Conservation (phyloP, 2,329 filamentous ascomycete species). For the Neonectria magnoliae region DNA sequence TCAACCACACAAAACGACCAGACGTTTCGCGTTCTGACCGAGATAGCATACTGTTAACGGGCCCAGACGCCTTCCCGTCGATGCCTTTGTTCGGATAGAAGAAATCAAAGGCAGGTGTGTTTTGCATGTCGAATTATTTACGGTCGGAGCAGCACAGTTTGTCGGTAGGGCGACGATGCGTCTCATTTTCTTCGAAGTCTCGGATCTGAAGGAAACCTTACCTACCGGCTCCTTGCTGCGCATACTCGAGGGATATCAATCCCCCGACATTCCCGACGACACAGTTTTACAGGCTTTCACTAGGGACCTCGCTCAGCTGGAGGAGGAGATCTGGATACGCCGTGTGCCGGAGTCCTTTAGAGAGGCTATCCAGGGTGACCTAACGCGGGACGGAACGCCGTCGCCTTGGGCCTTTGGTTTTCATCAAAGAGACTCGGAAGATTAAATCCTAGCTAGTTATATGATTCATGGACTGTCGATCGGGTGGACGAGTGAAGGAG, state of each 20-base stretch:
- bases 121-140: conserved; percentile 30
- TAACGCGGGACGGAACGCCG: not conserved
- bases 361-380: not conserved
- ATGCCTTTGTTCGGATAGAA: conserved; percentile 35
- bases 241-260: not conserved
- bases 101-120: not conserved
- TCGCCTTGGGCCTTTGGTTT: not conserved
- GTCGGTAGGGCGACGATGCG: conserved; percentile 29
- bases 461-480: too few relatives aligned
- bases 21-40: not conserved
- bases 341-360: not conserved
- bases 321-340: conserved; percentile 64
- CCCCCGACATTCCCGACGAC: not conserved
- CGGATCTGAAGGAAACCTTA: not conserved
- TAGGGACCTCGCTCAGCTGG: conserved; percentile 58
- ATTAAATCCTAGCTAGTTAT: too few relatives aligned
- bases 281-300: not conserved
- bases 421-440: too few relatives aligned
- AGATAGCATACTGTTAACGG: conserved; percentile 41
- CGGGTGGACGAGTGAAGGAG: too few relatives aligned
- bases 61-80: conserved; percentile 34
- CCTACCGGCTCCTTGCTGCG: not conserved
- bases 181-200: conserved; percentile 18
- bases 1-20: not conserved
- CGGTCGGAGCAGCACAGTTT: conserved; percentile 37